Evolutionary conservation across 2,329 filamentous ascomycete genomes (phyloP).

Genomic region (Diplodia intermedia): DNA sequence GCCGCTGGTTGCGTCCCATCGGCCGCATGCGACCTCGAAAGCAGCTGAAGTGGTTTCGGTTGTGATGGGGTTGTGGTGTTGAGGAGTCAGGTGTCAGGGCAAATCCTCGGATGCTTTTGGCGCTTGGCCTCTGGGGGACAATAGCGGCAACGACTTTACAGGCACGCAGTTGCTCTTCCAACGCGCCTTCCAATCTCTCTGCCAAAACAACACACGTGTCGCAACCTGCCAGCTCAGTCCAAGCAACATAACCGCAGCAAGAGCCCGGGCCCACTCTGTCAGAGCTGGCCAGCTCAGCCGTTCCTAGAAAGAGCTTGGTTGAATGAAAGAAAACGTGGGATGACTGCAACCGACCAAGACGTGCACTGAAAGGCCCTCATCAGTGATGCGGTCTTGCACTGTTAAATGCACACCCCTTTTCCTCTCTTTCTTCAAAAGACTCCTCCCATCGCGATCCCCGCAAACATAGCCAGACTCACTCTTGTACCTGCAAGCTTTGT

Average conservation of each 20-base stretch:
- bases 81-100: not conserved
- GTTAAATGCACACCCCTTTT: not conserved
- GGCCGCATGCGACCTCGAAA: constrained; percentile 6
- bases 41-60: not conserved
- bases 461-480: not conserved
- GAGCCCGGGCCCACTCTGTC: not conserved
- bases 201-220: constrained; percentile 14
- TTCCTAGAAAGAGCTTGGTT: not conserved
- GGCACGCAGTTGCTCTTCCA: not conserved
- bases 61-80: not conserved
- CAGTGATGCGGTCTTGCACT: not conserved
- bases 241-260: not conserved
- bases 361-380: not conserved
- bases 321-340: no score
- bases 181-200: constrained; percentile 8
- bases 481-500: not conserved
- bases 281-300: not conserved
- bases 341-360: not conserved
- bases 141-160: not conserved
- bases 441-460: not conserved
- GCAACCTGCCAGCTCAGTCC: not conserved
- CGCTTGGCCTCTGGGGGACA: not conserved
- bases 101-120: constrained; percentile 2
- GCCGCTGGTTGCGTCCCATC: constrained; percentile 3
- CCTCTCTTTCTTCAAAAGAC: not conserved